Conservation (phyloP, 768 basidiomycete species). For the Rhizopogon vulgaris region DNA sequence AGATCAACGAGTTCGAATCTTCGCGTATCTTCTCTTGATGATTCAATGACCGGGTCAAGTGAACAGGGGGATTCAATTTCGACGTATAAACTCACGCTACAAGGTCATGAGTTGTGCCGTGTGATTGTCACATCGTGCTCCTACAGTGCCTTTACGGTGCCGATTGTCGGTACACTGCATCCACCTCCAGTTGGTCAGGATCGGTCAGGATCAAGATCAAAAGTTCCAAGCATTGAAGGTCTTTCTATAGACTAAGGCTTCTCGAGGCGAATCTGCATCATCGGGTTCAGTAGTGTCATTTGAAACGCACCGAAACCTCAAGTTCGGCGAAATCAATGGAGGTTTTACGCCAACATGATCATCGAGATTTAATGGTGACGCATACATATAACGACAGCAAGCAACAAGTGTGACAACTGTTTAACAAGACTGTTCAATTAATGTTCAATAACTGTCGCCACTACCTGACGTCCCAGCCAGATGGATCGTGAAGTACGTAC, state of each 20-base stretch:
- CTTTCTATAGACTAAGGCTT: too few relatives aligned
- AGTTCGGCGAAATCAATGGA: not conserved
- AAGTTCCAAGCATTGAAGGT: not conserved
- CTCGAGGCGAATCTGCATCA: not conserved
- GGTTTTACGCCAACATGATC: not conserved
- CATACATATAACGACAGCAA: not conserved
- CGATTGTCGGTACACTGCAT: not conserved
- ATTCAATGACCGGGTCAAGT: too few relatives aligned
- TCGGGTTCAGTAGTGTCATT: not conserved
- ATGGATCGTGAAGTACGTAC: conserved; percentile 1
- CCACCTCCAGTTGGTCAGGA: not conserved
- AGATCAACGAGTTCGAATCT: not conserved
- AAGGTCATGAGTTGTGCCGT: too few relatives aligned
- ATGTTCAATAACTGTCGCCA: not conserved
- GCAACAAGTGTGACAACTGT: not conserved
- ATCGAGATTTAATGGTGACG: not conserved
- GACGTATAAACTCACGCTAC: too few relatives aligned
- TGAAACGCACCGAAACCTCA: not conserved
- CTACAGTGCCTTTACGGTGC: too few relatives aligned
- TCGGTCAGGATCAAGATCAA: not conserved
- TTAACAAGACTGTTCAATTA: not conserved
- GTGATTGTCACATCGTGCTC: too few relatives aligned
- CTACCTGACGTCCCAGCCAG: not conserved
- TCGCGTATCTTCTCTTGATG: too few relatives aligned
- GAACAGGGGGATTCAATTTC: too few relatives aligned